phyloP scores from a whole-genome alignment of 257 asterid species.

The Scutellaria barbata region DNA sequence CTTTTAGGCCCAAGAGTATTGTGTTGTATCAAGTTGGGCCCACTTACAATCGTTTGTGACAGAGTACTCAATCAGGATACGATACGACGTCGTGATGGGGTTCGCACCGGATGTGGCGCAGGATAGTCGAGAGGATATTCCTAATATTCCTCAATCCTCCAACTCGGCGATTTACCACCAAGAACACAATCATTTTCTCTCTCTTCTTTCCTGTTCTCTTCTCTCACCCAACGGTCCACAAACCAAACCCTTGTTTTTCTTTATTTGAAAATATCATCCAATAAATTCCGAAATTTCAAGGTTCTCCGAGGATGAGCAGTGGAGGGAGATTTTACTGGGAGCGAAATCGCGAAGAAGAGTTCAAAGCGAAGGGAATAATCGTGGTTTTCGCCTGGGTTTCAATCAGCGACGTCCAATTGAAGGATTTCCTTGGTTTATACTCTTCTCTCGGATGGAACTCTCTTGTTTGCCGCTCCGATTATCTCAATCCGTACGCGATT shows the following conservation, averaged over 20 bases:
- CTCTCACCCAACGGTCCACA: conserved; percentile 26
- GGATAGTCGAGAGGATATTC: conserved; percentile 29
- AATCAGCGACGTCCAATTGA: conserved; percentile 55
- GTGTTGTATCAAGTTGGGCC: too few relatives aligned
- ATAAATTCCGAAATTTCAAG: not conserved
- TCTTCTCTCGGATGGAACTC: conserved; percentile 82
- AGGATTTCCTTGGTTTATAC: conserved; percentile 54
- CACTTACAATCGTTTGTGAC: too few relatives aligned
- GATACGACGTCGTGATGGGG: too few relatives aligned
- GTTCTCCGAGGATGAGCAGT: conserved; percentile 40
- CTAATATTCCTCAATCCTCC: conserved; percentile 46
- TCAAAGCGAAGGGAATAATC: conserved; percentile 63
- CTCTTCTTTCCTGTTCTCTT: conserved; percentile 29
- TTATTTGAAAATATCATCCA: not conserved
- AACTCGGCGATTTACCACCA: conserved; percentile 44
- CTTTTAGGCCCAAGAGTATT: too few relatives aligned
- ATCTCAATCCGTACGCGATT: conserved; percentile 66
- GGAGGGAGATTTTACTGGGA: conserved; percentile 77
- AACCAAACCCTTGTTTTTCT: conserved; percentile 33
- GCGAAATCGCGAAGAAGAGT: conserved; percentile 39
- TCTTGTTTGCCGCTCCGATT: conserved; percentile 80
- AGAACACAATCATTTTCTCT: conserved; percentile 33
- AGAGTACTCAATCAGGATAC: too few relatives aligned
- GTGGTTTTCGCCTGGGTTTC: conserved; percentile 77
- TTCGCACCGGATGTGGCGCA: conserved; percentile 33